Evolutionary conservation across 2,329 filamentous ascomycete species (phyloP).

Genomic region (Penicillium capsulatum): DNA sequence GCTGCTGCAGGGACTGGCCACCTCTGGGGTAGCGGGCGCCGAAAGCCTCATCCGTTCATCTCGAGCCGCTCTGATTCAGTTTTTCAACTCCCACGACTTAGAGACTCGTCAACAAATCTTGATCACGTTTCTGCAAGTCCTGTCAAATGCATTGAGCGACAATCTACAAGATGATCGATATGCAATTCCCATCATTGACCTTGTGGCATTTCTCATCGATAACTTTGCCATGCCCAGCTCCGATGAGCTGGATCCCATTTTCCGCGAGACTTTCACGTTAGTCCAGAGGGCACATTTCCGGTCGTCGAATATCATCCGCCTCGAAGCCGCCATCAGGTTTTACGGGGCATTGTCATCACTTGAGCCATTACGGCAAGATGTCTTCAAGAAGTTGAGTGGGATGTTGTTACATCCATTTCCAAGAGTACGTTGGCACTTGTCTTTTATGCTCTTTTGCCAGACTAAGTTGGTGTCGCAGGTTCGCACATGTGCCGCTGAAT

Average conservation of each 20-base stretch:
- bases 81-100: conserved; percentile 24
- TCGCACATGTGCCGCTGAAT: conserved; percentile 35
- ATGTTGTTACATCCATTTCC: conserved; percentile 82
- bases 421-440: conserved; percentile 50
- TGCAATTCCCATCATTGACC: conserved; percentile 70
- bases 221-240: conserved; percentile 40
- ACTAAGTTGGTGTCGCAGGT: conserved; percentile 25
- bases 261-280: conserved; percentile 61
- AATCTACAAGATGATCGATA: conserved; percentile 63
- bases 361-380: conserved; percentile 51
- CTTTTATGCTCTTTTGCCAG: not conserved
- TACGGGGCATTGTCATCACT: conserved; percentile 66
- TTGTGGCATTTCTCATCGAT: conserved; percentile 73
- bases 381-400: conserved; percentile 64
- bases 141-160: conserved; percentile 53
- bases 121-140: conserved; percentile 47
- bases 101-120: conserved; percentile 38
- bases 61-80: conserved; percentile 40
- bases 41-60: conserved; percentile 44
- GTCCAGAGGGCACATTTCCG: conserved; percentile 79
- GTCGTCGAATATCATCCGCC: conserved; percentile 73
- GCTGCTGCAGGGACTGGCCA: conserved; percentile 42
- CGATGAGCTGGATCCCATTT: conserved; percentile 48
- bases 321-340: conserved; percentile 73
- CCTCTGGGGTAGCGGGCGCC: conserved; percentile 43